phyloP scores from a whole-genome alignment of 2,329 filamentous ascomycete species.

The Aspergillus neoniger region DNA sequence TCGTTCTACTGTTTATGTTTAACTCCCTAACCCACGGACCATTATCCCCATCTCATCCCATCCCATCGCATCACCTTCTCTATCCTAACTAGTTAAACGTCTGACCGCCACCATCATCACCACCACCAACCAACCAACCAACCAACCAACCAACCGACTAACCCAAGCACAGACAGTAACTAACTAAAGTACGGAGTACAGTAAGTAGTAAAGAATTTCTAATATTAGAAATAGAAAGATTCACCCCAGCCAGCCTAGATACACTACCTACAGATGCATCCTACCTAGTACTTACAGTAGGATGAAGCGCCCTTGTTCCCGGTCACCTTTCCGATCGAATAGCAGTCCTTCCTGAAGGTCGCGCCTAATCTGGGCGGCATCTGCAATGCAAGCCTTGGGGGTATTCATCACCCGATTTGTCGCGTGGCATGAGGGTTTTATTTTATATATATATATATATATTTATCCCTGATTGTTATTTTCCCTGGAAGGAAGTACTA shows the following conservation, averaged over 20 bases:
- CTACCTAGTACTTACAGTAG: neutral
- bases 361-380: neutral
- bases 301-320: neutral
- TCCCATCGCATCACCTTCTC: neutral
- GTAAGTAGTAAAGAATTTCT: neutral
- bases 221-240: neutral
- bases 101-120: neutral
- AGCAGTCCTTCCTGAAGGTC: neutral
- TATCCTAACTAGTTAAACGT: neutral
- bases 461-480: neutral
- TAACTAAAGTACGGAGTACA: no score
- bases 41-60: neutral
- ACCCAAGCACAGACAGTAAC: no score
- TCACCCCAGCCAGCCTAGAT: neutral
- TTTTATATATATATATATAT: no score
- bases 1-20: no score
- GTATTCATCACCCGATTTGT: neutral
- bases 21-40: neutral
- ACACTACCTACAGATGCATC: neutral
- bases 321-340: neutral
- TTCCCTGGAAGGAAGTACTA: no score
- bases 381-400: neutral
- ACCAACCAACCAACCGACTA: no score
- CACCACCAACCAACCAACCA: no score
- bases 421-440: neutral